These are phyloP conservation scores for Vaccinium myrtillus DNA, from an alignment of 148 eudicot genomes.

Conservation along the genomic window DNA sequence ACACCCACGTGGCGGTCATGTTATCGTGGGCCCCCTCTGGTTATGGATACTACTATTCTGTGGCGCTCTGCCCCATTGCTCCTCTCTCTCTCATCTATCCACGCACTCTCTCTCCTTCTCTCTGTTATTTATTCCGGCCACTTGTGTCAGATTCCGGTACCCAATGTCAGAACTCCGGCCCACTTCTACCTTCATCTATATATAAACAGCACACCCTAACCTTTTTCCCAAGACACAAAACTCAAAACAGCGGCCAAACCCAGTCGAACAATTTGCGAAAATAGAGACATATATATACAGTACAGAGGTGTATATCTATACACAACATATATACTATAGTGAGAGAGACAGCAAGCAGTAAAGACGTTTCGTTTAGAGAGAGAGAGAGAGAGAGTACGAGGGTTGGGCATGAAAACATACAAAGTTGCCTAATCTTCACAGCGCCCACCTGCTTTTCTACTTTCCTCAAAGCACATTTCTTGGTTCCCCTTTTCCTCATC, in stretches of 20 bases:
- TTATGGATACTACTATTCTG: not conserved
- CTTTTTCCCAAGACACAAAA: conserved; percentile 16
- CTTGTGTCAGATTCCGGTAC: conserved; percentile 18
- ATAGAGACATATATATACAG: conserved; percentile 1
- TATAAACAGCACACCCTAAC: conserved; percentile 15
- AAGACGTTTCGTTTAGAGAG: conserved; percentile 14
- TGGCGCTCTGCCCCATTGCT: conserved; percentile 10
- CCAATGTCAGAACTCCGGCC: conserved; percentile 33
- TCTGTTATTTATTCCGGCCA: conserved; percentile 30
- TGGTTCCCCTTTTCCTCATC: not conserved
- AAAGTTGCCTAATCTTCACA: conserved; percentile 20
- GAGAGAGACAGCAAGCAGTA: conserved; percentile 5
- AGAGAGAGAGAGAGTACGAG: conserved; percentile 15
- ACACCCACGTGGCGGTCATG: conserved; percentile 52
- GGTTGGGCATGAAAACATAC: conserved; percentile 20
- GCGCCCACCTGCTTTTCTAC: conserved; percentile 3
- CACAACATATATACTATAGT: not conserved
- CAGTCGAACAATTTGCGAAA: not conserved
- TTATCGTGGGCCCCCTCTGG: conserved; percentile 41
- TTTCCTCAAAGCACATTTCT: conserved; percentile 8
- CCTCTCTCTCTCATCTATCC: conserved; percentile 14
- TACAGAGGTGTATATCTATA: not conserved
- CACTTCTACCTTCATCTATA: conserved; percentile 10
- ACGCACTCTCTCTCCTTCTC: not conserved
- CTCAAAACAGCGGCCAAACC: conserved; percentile 19